Evolutionary conservation across 495 filamentous ascomycete species (phyloP).

Genomic region (Penicillium tannophilum): DNA sequence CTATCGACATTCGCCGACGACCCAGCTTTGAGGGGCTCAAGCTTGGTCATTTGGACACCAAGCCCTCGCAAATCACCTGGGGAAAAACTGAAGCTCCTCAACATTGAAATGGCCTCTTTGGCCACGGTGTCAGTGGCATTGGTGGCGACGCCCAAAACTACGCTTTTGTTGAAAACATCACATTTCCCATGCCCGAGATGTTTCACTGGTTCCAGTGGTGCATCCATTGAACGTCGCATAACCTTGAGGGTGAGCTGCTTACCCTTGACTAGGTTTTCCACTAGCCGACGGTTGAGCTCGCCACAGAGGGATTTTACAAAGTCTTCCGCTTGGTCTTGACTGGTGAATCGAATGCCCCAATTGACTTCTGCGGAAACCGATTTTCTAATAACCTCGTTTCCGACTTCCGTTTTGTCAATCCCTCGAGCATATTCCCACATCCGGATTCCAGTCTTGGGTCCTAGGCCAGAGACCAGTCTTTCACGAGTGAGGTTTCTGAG

Average conservation of each 20-base stretch:
- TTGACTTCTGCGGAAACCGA: conserved; percentile 96
- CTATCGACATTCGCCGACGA: conserved; percentile 48
- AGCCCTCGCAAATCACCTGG: conserved; percentile 89
- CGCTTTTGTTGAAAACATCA: conserved; percentile 87
- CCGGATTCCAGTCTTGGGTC: conserved; percentile 90
- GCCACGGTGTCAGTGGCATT: conserved; percentile 68
- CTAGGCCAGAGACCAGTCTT: conserved; percentile 67
- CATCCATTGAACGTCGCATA: conserved; percentile 82
- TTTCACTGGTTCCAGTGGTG: conserved; percentile 89
- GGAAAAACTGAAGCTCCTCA: conserved; percentile 79
- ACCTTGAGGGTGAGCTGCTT: conserved; percentile 89
- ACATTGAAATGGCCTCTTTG: conserved; percentile 79
- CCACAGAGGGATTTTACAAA: conserved; percentile 82
- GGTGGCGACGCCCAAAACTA: conserved; percentile 78
- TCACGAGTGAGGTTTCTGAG: conserved; percentile 75
- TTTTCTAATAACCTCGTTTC: conserved; percentile 77
- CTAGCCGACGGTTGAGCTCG: conserved; percentile 76
- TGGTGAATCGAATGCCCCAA: conserved; percentile 95
- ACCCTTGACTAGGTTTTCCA: conserved; percentile 82
- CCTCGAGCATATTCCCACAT: conserved; percentile 90
- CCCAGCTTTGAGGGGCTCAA: conserved; percentile 71
- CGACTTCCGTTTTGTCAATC: conserved; percentile 84
- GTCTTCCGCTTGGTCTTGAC: conserved; percentile 84
- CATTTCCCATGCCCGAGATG: conserved; percentile 95
- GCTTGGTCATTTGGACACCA: conserved; percentile 87